Percentiles rank a stretch among this genome's conserved stretches.
These are phyloP conservation scores for Ramaria sp. DNA, from an alignment of 768 basidiomycete genomes.

Conservation along the genomic window DNA sequence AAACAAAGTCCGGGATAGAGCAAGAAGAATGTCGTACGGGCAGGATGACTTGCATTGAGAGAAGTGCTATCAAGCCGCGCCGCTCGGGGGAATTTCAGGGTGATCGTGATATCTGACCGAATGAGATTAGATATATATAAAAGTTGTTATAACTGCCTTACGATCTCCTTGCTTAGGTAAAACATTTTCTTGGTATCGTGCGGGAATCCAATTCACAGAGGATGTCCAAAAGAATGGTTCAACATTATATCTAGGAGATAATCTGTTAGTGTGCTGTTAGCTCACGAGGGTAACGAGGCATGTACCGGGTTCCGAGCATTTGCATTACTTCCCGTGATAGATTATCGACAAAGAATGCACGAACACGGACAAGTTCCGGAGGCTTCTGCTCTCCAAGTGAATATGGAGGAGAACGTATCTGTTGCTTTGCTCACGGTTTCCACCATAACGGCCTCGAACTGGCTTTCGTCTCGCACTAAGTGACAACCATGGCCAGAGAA, in stretches of 20 bases:
- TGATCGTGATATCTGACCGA: slow-evolving; percentile 41
- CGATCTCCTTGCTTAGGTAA: slow-evolving; percentile 36
- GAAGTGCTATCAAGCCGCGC: slow-evolving; percentile 11
- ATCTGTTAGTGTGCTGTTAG: too few relatives aligned
- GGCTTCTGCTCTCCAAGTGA: slow-evolving; percentile 16
- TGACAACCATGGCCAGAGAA: slow-evolving; percentile 1
- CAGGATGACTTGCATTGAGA: too few relatives aligned
- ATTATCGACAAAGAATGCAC: slow-evolving; percentile 41
- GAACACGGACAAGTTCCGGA: slow-evolving; percentile 29
- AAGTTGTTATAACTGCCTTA: slow-evolving; percentile 14
- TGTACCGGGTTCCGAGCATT: slow-evolving; percentile 45
- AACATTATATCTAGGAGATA: slow-evolving; percentile 32
- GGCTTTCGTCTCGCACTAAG: slow-evolving; percentile 11
- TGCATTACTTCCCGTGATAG: slow-evolving; percentile 39
- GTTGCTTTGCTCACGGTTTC: slow-evolving; percentile 21
- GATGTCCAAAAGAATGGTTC: slow-evolving; percentile 62
- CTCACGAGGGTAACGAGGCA: too few relatives aligned
- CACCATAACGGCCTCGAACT: slow-evolving; percentile 27
- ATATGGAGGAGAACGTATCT: not conserved
- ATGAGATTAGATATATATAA: not conserved
- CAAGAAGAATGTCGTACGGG: too few relatives aligned
- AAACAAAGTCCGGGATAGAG: too few relatives aligned
- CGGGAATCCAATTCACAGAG: slow-evolving; percentile 57
- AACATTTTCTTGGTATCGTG: slow-evolving; percentile 47
- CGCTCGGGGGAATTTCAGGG: slow-evolving; percentile 38